Percentiles rank a stretch among this genome's conserved stretches.
phyloP scores from a whole-genome alignment of 2,329 filamentous ascomycete species.

The Parafenestella ontariensis region DNA sequence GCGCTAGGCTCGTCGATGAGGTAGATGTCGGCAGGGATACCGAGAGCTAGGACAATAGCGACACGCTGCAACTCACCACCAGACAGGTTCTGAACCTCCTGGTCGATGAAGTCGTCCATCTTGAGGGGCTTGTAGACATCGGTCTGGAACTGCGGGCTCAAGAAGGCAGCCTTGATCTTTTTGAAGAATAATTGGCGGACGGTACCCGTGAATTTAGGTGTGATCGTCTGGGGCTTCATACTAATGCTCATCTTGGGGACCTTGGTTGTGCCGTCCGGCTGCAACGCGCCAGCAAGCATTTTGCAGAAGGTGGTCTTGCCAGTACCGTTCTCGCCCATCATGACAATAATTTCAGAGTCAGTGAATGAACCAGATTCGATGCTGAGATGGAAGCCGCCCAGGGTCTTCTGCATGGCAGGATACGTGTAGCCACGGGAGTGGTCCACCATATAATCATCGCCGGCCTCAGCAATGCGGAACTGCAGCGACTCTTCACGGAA shows the following conservation, averaged over 20 bases:
- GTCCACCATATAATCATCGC: constrained; percentile 86
- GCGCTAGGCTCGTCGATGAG: constrained; percentile 87
- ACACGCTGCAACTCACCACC: constrained; percentile 99
- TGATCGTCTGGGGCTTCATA: constrained; percentile 99
- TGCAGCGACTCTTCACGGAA: constrained; percentile 97
- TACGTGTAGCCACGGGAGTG: constrained; percentile 86
- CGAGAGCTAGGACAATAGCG: constrained; percentile 94
- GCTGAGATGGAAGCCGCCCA: constrained; percentile 84
- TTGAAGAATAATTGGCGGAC: constrained; percentile 99
- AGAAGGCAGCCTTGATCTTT: constrained; percentile 96
- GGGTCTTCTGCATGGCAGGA: constrained; percentile 89
- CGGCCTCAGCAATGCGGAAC: constrained; percentile 89
- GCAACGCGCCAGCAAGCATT: constrained; percentile 89
- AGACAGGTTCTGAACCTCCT: constrained; percentile 98
- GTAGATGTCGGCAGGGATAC: constrained; percentile 96
- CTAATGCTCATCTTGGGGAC: constrained; percentile 95
- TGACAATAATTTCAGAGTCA: constrained; percentile 97
- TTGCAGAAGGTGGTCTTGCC: constrained; percentile 99
- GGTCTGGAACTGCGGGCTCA: constrained; percentile 98
- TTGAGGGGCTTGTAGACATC: constrained; percentile 99
- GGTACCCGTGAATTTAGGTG: constrained; percentile 95
- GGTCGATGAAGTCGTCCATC: constrained; percentile 98
- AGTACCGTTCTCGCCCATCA: constrained; percentile 99
- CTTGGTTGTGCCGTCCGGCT: constrained; percentile 80
- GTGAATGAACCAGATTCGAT: constrained; percentile 89